These are phyloP conservation scores for Ophiocordyceps robertsii DNA, from an alignment of 2,329 filamentous ascomycete species.

Conservation along the genomic window DNA sequence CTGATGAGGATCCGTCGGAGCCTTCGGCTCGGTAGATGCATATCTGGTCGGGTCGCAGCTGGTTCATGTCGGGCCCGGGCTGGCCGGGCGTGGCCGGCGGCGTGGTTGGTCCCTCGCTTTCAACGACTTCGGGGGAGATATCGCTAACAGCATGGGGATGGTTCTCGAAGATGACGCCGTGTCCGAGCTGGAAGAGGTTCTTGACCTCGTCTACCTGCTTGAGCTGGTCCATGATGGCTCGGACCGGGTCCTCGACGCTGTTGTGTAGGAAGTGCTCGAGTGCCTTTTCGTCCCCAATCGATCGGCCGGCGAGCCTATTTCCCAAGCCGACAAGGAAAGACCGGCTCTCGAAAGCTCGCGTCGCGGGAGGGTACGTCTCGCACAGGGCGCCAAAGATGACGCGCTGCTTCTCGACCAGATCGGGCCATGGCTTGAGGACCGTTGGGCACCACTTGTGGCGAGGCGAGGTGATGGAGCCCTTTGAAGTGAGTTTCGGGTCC, in stretches of 20 bases:
- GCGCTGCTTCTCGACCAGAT: too few relatives aligned
- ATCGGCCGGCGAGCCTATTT: slow-evolving; percentile 5
- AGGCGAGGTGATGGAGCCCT: slow-evolving; percentile 14
- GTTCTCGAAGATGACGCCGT: slow-evolving; percentile 20
- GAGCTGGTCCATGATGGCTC: slow-evolving; percentile 15
- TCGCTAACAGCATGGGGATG: slow-evolving; percentile 14
- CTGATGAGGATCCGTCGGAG: too few relatives aligned
- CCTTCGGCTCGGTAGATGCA: too few relatives aligned
- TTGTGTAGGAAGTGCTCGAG: slow-evolving; percentile 13
- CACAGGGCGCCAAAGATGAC: slow-evolving; percentile 9
- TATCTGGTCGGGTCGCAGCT: slow-evolving; percentile 18
- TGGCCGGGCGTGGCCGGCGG: slow-evolving; percentile 7
- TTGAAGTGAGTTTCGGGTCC: slow-evolving; percentile 11
- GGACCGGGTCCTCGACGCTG: slow-evolving; percentile 12
- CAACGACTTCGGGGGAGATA: neutral
- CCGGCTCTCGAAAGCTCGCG: slow-evolving; percentile 12
- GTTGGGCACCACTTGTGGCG: slow-evolving; percentile 14
- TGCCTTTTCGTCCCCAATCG: slow-evolving; percentile 13
- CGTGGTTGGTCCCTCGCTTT: neutral
- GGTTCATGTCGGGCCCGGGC: slow-evolving; percentile 5
- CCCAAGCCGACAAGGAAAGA: slow-evolving; percentile 11
- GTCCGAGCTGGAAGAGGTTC: slow-evolving; percentile 10
- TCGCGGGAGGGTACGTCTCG: slow-evolving; percentile 6
- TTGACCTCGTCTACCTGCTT: slow-evolving; percentile 7
- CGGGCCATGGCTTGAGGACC: slow-evolving; percentile 7